Evolutionary conservation across 2,329 filamentous ascomycete genomes (phyloP), one percentile per base, ranked within the genome.

Genomic region (Fusarium stilboides): DNA sequence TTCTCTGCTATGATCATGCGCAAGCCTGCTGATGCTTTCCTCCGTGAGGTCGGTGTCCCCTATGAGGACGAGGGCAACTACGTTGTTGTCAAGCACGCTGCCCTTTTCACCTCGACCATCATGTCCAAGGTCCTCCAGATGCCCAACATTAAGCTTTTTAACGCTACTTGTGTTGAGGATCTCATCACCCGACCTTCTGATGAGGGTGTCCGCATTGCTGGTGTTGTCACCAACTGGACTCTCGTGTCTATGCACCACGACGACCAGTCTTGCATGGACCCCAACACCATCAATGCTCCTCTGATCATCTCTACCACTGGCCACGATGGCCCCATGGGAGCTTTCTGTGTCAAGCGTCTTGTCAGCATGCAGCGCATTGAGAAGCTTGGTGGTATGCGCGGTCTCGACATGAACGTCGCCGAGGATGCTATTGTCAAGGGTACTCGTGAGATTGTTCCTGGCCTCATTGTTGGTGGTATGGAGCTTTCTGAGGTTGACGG

Each of bases 1-100:
- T 97, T 98, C 88, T 93, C 90, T 65, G 94, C 94, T 77, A 97
- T 97, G 94, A 88, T 97, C 49, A 94, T 98, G 91, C 92, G 94
- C 75, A 97, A 96, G 85, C 94, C 94, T 14, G 94, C 94, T 54
- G 92, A 97, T 77, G 88, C 87, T 57, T 97, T 97, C 84, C 84
- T 97, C 61, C 85, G 87, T 42, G 93, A 97, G 75, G 81, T 97
- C 17, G 93, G 92, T 61, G 90, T 97, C 8, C 90, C 92, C 0
- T 97, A 91, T 77, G 94, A 97, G 75, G 93, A 97, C 68, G 94
- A 97, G 76, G 92, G 92, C 53, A 88, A 92, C 82, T 96, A 92
- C 73, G 94, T 98, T 15, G 93, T 97, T 2, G 94, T 97, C 79
- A 97, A 96, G 88, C 94, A 97, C 81, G 94, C 94, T 34, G 93